Evolutionary conservation across 2,329 filamentous ascomycete genomes (phyloP).

Genomic region (Monilinia laxa): DNA sequence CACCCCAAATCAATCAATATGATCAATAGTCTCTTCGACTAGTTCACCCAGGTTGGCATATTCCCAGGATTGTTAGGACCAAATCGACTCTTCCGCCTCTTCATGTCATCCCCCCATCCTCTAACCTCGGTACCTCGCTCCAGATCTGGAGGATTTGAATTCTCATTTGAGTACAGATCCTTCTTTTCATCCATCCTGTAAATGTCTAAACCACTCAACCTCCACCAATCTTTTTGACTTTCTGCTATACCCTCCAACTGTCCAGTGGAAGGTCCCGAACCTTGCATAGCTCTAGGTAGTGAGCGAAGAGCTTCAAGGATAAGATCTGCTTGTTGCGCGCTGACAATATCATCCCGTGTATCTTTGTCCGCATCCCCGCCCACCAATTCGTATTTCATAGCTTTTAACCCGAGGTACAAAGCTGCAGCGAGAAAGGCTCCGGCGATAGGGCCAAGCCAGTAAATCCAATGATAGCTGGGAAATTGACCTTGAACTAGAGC

Average conservation of each 20-base stretch:
- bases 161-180: not conserved
- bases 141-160: not conserved
- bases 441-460: constrained; percentile 34
- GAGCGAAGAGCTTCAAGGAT: constrained; percentile 18
- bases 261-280: not conserved
- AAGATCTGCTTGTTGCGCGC: constrained; percentile 9
- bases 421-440: constrained; percentile 9
- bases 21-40: not conserved
- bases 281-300: constrained; percentile 7
- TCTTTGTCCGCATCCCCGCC: constrained; percentile 23
- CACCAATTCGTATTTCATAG: constrained; percentile 21
- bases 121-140: not conserved
- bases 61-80: not conserved
- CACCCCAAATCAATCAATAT: too few species aligned
- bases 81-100: constrained; percentile 3
- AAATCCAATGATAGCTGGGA: constrained; percentile 48
- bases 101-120: not conserved
- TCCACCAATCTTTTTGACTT: constrained; percentile 16
- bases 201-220: constrained; percentile 5
- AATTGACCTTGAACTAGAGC: constrained; percentile 46
- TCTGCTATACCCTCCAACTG: not conserved
- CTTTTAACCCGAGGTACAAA: constrained; percentile 16
- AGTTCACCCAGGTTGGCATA: not conserved
- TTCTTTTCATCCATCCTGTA: constrained; percentile 7
- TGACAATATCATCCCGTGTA: not conserved